phyloP scores from a whole-genome alignment of 139 green algal species.

The Choricystis sp. region DNA sequence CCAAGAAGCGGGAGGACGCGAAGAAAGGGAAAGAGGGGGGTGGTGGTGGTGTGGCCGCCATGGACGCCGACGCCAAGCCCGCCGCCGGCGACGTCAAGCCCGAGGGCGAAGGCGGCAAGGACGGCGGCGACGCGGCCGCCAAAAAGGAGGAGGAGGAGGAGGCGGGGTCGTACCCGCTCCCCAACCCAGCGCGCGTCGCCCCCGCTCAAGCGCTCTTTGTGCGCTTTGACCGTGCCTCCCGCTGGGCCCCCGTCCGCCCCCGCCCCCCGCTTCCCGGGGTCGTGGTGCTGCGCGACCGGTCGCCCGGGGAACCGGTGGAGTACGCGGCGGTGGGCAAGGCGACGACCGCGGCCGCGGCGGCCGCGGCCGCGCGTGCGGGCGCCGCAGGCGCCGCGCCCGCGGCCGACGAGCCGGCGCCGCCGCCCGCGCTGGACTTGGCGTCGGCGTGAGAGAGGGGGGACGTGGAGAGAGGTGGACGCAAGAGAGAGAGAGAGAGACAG shows the following conservation, averaged over 20 bases:
- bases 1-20: slow-evolving; percentile 54
- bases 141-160: slow-evolving; percentile 41
- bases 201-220: slow-evolving; percentile 56
- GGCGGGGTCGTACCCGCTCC: slow-evolving; percentile 34
- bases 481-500: background rate
- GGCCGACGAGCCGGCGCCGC: background rate
- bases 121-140: slow-evolving; percentile 2
- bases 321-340: slow-evolving; percentile 9
- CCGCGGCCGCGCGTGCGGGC: slow-evolving; percentile 1
- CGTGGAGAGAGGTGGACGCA: background rate
- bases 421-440: background rate
- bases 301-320: slow-evolving; percentile 21
- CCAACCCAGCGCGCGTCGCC: slow-evolving; percentile 76
- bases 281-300: slow-evolving; percentile 29
- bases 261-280: slow-evolving; percentile 18
- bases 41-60: slow-evolving; percentile 7
- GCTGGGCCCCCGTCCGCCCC: slow-evolving; percentile 19
- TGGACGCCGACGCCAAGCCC: background rate
- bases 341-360: background rate
- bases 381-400: slow-evolving; percentile 2
- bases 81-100: background rate
- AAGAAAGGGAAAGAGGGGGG: too few species aligned
- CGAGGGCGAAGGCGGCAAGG: slow-evolving; percentile 2
- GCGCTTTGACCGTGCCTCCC: slow-evolving; percentile 16
- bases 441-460: background rate